Evolutionary conservation across 2,329 filamentous ascomycete species (phyloP), one percentile per base, ranked within the genome.

Genomic region (Penicillium aurantiogriseum): DNA sequence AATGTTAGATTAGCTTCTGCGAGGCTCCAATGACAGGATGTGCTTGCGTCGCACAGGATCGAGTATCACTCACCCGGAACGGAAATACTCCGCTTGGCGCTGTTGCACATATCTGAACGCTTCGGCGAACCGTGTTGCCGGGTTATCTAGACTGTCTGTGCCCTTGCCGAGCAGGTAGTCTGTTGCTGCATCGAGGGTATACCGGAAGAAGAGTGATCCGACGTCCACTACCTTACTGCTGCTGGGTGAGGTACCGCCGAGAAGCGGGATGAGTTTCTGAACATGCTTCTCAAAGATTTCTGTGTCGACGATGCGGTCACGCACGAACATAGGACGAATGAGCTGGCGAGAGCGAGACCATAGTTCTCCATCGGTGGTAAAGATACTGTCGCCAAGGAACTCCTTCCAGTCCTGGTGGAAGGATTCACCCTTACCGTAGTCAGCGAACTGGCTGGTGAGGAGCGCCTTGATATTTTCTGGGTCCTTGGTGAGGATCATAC

Each of bases 401-500:
- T 86, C 84, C 56, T 84, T 81, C 88, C 89, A 95, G 51, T 92
- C 88, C 9, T 74, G 65, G 66, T 92, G 88, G 76, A 96, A 96
- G 23, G 67, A 35, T 51, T 74, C 66, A 9, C 92, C 92, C 76
- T 96, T 96, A 62, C 92, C 92, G 70, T 87, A 97, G 69, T 96
- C 90, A 40, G 77, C 76, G 69, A 97, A 97, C 69, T 96, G 91
- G 1, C 88, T 89, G 0, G 92, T 90, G n/a, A 97, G 80, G 23
- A 97, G 82, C 6, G 92, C 90, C 74, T 96, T 96, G 78, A 96
- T 89, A 70, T 96, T 96, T 68, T 95, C 91, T 0, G 89, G 89
- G 64, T 96, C 91, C 5, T 84, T 84, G 0, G 92, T 96, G 68
- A 94, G 82, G 58, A 95, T 73, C 23, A 88, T 73, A n/a, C 89